These are phyloP conservation scores for Vigna unguiculata DNA, from an alignment of 306 rosid genomes.

Conservation along the genomic window DNA sequence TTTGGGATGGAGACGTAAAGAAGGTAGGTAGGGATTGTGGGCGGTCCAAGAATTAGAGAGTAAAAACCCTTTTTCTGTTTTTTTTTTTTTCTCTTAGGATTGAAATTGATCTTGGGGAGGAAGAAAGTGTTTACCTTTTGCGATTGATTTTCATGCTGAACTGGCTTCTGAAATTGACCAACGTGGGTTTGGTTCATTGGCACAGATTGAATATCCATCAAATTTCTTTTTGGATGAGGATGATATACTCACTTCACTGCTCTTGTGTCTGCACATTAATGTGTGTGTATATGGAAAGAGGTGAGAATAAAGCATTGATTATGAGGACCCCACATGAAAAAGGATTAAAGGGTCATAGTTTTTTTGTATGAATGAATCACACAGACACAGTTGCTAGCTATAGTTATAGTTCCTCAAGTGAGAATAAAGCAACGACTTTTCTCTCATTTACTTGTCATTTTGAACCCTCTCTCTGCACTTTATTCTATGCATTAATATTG, in stretches of 20 bases:
- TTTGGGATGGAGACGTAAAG: conserved; percentile 51
- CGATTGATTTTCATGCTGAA: conserved; percentile 44
- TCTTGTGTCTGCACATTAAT: background rate
- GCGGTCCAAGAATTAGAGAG: conserved; percentile 49
- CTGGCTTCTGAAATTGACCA: conserved; percentile 51
- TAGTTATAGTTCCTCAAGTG: conserved; percentile 40
- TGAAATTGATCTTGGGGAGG: conserved; percentile 47
- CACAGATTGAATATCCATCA: conserved; percentile 6
- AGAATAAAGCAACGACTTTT: conserved; percentile 53
- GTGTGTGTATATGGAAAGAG: background rate
- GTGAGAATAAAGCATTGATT: conserved; percentile 54
- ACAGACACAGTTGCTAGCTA: conserved; percentile 28
- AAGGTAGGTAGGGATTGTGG: conserved; percentile 59
- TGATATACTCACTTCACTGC: conserved; percentile 3
- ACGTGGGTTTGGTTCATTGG: conserved; percentile 54
- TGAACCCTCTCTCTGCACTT: conserved; percentile 31
- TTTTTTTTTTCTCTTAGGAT: background rate
- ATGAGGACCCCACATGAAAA: conserved; percentile 55
- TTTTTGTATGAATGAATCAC: conserved; percentile 29
- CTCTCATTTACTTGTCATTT: conserved; percentile 21
- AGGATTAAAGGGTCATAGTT: conserved; percentile 42
- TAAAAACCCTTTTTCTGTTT: conserved; percentile 13
- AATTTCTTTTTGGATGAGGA: background rate
- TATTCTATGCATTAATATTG: conserved; percentile 34
- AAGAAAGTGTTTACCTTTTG: conserved; percentile 46